These are phyloP conservation scores for Termitomyces sp. DNA, from an alignment of 768 basidiomycete genomes.

Conservation along the genomic window DNA sequence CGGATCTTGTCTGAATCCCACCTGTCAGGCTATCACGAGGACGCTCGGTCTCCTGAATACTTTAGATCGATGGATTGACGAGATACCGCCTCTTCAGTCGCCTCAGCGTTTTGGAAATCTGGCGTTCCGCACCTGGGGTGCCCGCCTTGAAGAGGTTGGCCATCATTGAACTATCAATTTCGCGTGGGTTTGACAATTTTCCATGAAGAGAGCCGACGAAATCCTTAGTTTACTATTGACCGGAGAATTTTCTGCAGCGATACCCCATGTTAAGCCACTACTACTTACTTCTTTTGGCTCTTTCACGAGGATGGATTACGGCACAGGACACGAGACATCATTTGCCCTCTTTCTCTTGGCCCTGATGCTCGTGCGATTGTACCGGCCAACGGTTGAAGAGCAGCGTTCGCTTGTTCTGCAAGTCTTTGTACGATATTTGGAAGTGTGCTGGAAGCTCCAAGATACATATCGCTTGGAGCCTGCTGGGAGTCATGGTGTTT, in stretches of 20 bases:
- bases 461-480: conserved; percentile 90
- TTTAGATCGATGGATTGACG: conserved; percentile 73
- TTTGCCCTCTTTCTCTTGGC: conserved; percentile 78
- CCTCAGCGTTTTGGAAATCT: conserved; percentile 92
- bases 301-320: conserved; percentile 90
- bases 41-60: conserved; percentile 58
- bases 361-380: conserved; percentile 66
- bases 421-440: conserved; percentile 77
- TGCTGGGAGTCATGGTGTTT: conserved; percentile 96
- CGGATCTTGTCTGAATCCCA: conserved; percentile 1
- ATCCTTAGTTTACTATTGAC: conserved; percentile 51
- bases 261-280: conserved; percentile 75
- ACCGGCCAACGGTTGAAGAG: conserved; percentile 53
- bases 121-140: conserved; percentile 83
- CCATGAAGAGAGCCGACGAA: conserved; percentile 46
- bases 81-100: conserved; percentile 69
- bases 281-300: conserved; percentile 85
- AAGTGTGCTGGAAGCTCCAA: conserved; percentile 82
- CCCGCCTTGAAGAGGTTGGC: conserved; percentile 69
- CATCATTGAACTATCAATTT: conserved; percentile 1
- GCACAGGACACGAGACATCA: conserved; percentile 92
- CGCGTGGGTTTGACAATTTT: conserved; percentile 4
- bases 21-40: conserved; percentile 40
- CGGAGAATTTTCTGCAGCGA: conserved; percentile 34
- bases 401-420: conserved; percentile 57